phyloP scores from a whole-genome alignment of 2,329 filamentous ascomycete species.

The Cephalotrichum gorgonifer region DNA sequence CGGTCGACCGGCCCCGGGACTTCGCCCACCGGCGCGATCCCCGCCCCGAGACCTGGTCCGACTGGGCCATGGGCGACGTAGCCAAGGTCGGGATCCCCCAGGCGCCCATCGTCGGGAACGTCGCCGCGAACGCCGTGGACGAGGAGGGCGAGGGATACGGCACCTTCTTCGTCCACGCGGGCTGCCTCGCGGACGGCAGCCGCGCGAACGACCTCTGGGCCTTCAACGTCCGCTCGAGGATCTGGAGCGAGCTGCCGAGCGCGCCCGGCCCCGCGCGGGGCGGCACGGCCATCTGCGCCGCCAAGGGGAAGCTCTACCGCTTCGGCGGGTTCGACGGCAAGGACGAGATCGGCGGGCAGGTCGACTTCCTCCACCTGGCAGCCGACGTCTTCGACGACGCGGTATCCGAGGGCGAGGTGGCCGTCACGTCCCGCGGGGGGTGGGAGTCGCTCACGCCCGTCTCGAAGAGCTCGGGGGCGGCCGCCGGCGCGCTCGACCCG shows the following conservation, averaged over 20 bases:
- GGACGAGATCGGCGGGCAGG: conserved; percentile 55
- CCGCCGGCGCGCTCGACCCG: conserved; percentile 6
- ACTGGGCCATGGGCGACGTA: conserved; percentile 45
- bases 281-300: conserved; percentile 57
- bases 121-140: conserved; percentile 47
- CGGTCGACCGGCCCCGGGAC: conserved; percentile 45
- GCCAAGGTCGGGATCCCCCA: conserved; percentile 48
- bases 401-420: conserved; percentile 35
- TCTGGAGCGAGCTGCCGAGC: conserved; percentile 58
- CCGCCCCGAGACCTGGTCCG: conserved; percentile 36
- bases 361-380: conserved; percentile 55
- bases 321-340: conserved; percentile 73
- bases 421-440: conserved; percentile 35
- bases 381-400: conserved; percentile 46
- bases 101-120: conserved; percentile 44
- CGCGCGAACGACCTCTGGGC: conserved; percentile 64
- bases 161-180: conserved; percentile 67
- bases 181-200: conserved; percentile 53
- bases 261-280: conserved; percentile 59
- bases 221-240: conserved; percentile 53
- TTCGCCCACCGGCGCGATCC: conserved; percentile 26
- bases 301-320: conserved; percentile 57
- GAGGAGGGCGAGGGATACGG: conserved; percentile 53
- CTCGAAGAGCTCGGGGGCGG: conserved; percentile 7
- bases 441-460: conserved; percentile 42